Conservation (phyloP, 495 filamentous ascomycete genomes). For the Aspergillus indologenus region DNA sequence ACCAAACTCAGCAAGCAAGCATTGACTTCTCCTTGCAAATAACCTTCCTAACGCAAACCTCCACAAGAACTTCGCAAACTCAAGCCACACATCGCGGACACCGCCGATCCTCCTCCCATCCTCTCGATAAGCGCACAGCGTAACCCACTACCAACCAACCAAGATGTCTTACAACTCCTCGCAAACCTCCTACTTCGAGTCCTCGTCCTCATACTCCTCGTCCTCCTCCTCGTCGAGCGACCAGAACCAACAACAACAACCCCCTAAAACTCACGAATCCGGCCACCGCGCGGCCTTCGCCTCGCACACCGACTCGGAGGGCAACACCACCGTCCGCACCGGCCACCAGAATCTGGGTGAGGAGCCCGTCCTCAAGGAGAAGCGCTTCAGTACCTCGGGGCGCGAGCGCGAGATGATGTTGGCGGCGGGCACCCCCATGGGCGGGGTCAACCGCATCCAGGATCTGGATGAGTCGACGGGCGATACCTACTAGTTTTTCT, state of each 20-base stretch:
- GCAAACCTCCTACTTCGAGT: not conserved
- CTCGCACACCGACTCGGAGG: not conserved
- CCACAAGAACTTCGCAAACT: too few species aligned
- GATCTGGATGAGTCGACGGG: not conserved
- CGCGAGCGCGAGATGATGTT: not conserved
- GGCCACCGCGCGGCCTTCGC: not conserved
- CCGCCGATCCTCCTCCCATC: too few species aligned
- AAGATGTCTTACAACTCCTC: conserved; percentile 1
- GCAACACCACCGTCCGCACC: not conserved
- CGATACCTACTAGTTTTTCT: not conserved
- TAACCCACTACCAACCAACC: too few species aligned
- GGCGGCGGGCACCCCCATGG: not conserved
- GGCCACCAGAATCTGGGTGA: conserved; percentile 5
- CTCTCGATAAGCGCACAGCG: too few species aligned
- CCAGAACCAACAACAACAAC: not conserved
- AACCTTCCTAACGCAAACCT: too few species aligned
- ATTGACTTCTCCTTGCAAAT: too few species aligned
- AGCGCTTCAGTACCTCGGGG: not conserved
- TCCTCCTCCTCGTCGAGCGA: not conserved
- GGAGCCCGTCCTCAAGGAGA: not conserved
- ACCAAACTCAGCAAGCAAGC: not conserved
- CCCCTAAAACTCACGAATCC: not conserved
- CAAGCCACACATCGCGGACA: too few species aligned
- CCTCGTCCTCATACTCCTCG: not conserved
- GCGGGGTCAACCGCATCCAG: not conserved